Evolutionary conservation across 768 basidiomycete genomes (phyloP), one percentile per base, ranked within the genome.

Genomic region (Trametes villosa): DNA sequence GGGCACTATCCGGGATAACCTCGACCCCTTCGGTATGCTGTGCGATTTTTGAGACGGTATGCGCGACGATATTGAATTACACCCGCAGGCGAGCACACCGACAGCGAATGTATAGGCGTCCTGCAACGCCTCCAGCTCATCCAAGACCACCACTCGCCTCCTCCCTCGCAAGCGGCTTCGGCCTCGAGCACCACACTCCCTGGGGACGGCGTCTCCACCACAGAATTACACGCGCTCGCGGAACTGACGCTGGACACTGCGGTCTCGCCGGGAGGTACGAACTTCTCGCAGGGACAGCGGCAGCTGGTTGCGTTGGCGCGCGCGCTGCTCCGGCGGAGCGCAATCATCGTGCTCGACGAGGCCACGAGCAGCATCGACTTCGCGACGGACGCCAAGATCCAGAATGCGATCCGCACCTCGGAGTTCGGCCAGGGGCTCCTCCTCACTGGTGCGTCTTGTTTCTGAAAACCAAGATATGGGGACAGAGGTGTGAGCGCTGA

Each of bases 261-360:
- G 60, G 89, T 96, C 11, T 92, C 92, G 0, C 81, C 91, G 0
- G 94, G 94, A 0, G 94, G 94, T 0, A 81, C 86, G 30, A 96
- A 97, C 76, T 96, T 97, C 73, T 95, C 92, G 1, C 92, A 94
- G 60, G 95, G 96, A 9, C 94, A 98, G 70, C 74, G 94, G 11
- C 95, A 98, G 67, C 76, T 94, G 17, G 89, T 94, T 53, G 88
- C 91, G 1, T 89, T 94, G 88, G 92, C 92, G 0, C 82, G 92
- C 5, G 91, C 92, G 0, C 76, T 94, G 22, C 77, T 93, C 30
- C 78, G 90, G 18, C 81, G 84, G 8, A 91, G 86, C 68, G 76
- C 86, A 12, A 84, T 94, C 64, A 86, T 94, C 51, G 83, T 94
- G 15, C 76, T 93, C 40, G 92, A 92, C 63, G 91, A 93, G 66